Percentiles rank a stretch among this genome's conserved stretches.
Evolutionary conservation across 2,329 filamentous ascomycete genomes (phyloP).

Genomic region (Fusarium tjaetaba): DNA sequence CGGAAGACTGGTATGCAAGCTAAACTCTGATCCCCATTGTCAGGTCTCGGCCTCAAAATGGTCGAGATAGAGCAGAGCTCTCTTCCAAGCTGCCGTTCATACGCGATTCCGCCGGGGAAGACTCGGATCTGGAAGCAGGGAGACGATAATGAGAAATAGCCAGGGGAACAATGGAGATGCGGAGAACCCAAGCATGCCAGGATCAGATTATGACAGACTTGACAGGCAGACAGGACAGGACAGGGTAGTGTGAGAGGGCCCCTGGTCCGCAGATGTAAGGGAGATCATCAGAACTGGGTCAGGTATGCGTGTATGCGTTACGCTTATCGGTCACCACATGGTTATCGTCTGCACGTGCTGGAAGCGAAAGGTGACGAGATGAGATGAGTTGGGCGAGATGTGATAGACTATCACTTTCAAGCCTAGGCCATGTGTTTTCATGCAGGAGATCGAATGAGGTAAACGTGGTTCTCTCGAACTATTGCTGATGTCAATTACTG

Average conservation of each 20-base stretch:
- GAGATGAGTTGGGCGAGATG: background rate
- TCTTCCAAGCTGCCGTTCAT: background rate
- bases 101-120: constrained; percentile 3
- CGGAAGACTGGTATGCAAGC: constrained; percentile 37
- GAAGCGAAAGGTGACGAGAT: constrained; percentile 5
- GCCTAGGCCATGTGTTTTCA: constrained; percentile 10
- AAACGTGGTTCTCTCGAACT: background rate
- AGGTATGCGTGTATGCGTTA: background rate
- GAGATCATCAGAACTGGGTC: constrained; percentile 8
- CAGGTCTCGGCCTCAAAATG: constrained; percentile 11
- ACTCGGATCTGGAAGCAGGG: constrained; percentile 13
- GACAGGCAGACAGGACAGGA: background rate
- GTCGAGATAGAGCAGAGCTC: background rate
- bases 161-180: constrained; percentile 11
- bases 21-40: constrained; percentile 22
- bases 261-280: constrained; percentile 12
- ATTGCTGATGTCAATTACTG: constrained; percentile 1
- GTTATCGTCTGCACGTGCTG: constrained; percentile 1
- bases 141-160: constrained; percentile 7
- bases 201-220: background rate
- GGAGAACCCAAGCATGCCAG: constrained; percentile 12
- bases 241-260: background rate
- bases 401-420: constrained; percentile 22
- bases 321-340: constrained; percentile 31
- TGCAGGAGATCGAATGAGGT: background rate